Conservation (phyloP, 768 basidiomycete species). For the Paxillus rubicundulus region DNA sequence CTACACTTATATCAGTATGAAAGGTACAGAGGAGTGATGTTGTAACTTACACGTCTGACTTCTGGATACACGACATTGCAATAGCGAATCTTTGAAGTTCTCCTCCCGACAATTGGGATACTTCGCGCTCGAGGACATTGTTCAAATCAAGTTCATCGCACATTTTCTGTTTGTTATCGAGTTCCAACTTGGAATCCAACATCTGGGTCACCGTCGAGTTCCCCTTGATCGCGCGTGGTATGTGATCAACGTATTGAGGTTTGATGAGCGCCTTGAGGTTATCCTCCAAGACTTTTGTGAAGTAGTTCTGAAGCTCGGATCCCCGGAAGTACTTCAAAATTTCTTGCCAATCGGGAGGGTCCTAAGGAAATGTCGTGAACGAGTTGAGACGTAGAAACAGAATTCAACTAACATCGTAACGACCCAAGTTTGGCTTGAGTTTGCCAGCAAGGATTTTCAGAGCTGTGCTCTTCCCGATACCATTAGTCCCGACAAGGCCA, state of each 20-base stretch:
- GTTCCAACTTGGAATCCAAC: slow-evolving; percentile 88
- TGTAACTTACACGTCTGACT: slow-evolving; percentile 83
- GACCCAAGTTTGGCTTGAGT: slow-evolving; percentile 95
- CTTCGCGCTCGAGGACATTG: slow-evolving; percentile 81
- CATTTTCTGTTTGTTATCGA: slow-evolving; percentile 84
- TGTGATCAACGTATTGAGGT: slow-evolving; percentile 99
- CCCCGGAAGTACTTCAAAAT: slow-evolving; percentile 98
- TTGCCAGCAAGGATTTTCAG: slow-evolving; percentile 96
- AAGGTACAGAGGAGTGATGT: not conserved
- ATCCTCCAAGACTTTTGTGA: slow-evolving; percentile 98
- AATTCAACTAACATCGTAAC: slow-evolving; percentile 74
- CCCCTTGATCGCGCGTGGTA: slow-evolving; percentile 94
- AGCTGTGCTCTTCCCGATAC: slow-evolving; percentile 99
- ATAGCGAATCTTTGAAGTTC: slow-evolving; percentile 98
- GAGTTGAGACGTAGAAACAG: not conserved
- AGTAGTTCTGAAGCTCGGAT: slow-evolving; percentile 98
- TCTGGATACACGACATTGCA: slow-evolving; percentile 94
- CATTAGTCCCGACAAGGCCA: slow-evolving; percentile 98
- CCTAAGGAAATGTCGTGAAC: slow-evolving; percentile 42
- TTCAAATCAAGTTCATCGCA: slow-evolving; percentile 85
- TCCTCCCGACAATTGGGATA: slow-evolving; percentile 87
- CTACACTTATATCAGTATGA: slow-evolving; percentile 37
- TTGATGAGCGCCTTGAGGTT: slow-evolving; percentile 98
- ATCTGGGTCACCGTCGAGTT: slow-evolving; percentile 82
- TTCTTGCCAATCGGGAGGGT: slow-evolving; percentile 99